Evolutionary conservation across 2,329 filamentous ascomycete species (phyloP), one percentile per base, ranked within the genome.

Genomic region (Geosmithia putterillii): DNA sequence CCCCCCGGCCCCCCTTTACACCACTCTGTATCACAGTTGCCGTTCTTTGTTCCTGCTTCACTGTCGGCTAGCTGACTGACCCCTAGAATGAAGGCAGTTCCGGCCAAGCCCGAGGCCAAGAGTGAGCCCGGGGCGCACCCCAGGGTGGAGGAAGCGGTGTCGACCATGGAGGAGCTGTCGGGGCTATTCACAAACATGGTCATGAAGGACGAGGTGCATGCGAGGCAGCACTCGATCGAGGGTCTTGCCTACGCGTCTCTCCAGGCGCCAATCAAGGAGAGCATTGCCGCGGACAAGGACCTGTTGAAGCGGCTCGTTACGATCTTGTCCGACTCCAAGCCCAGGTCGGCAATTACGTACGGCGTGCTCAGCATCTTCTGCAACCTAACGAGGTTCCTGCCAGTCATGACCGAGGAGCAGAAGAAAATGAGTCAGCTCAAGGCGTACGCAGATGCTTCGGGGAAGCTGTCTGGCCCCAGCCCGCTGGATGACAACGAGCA

Each of bases 371-470:
- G 84, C 56, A 83, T 95, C 44, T 74, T 96, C 50, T 70, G 79
- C 44, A 95, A 96, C 56, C 67, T 98, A 42, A 94, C 87, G 14
- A 72, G 76, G 23, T 96, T 94, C 57, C 73, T 77, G 36, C 88
- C 88, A 7, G 69, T 70, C 7, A 70, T 89, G 36, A 82, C 86
- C 0, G 90, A 95, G 49, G 92, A 98, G 61, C 83, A 95, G 54
- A 92, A 90, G 65, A 87, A 86, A 55, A 86, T 98, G 66, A 76
- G 76, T 6, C 86, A 98, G 58, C 74, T 98, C 38, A 95, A 94
- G 66, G 86, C 88, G 2, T 98, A 96, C 54, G 92, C 92, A 14
- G 86, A 94, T 56, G 84, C 87, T 1, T 80, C 81, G 5, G 88
- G 86, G 54, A 75, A 76, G 47, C 57, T 74, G n/a, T 58, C 69